These are phyloP conservation scores for Chrysanthemum makinoi DNA, from an alignment of 129 eudicot species.

Conservation along the genomic window DNA sequence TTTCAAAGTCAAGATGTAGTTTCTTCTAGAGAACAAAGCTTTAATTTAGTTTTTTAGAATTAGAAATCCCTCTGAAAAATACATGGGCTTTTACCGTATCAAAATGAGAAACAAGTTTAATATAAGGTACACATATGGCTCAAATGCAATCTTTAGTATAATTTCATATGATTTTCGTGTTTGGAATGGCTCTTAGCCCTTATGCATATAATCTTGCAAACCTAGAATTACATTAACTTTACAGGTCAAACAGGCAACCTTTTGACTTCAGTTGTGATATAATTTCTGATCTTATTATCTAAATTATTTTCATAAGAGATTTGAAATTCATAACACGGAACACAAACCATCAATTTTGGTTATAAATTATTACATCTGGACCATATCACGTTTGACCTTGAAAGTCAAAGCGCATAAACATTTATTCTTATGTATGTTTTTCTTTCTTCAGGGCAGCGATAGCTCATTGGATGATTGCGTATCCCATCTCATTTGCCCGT, in stretches of 20 bases:
- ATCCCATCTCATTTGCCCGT: conserved; percentile 82
- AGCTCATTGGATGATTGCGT: conserved; percentile 73
- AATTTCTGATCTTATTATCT: too few species aligned
- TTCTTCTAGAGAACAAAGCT: too few species aligned
- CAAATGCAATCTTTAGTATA: not conserved
- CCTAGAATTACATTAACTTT: not conserved
- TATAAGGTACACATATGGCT: conserved; percentile 52
- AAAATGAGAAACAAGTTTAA: conserved; percentile 76
- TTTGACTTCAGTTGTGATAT: too few species aligned
- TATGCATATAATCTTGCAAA: not conserved
- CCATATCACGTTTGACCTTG: conserved; percentile 10
- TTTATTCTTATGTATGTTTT: conserved; percentile 9
- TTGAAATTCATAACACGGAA: too few species aligned
- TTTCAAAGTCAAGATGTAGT: too few species aligned
- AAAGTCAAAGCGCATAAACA: conserved; percentile 13
- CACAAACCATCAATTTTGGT: not conserved
- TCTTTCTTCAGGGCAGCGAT: conserved; percentile 58
- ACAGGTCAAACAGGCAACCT: conserved; percentile 11
- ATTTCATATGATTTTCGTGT: not conserved
- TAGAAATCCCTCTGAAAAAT: too few species aligned
- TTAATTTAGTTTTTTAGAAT: too few species aligned
- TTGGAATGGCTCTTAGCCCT: not conserved
- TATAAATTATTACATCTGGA: not conserved
- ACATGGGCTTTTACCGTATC: conserved; percentile 69
- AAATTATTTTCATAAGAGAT: too few species aligned